Base-by-base conservation (phyloP, 257 asterid species). In the Ilex aquifolium region DNA sequence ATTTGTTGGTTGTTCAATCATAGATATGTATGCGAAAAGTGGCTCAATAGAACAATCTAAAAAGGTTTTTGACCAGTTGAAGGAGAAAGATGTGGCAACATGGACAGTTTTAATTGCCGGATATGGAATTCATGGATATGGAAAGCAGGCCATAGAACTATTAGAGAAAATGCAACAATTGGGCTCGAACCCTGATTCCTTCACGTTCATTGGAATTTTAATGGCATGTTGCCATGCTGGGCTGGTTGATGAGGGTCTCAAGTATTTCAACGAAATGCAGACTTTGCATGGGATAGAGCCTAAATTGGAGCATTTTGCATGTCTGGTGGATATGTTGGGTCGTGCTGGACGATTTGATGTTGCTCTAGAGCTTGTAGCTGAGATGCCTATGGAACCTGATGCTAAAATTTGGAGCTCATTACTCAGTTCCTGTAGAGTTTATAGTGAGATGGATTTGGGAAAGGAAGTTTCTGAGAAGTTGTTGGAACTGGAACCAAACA, bases 1-100 rank as follows among this genome's bases (percentile, higher is more conserved):
- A 40, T 64, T 71, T 42, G 71, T 75, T 54, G 39, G 3, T 63
- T 67, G 74, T 63, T 56, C 80, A n/a, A 59, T 71, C 57, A 71
- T 75, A 31, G 75, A 75, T 70, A 71, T 71, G 77, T 75, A 75
- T 63, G 68, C 80, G 11, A 75, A 75, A 67, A 44, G 70, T 60
- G 80, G 80, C 5, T 39, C 52, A n/a, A 44, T 75, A 55, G 68
- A 61, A 52, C 64, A 31, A 46, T 59, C 80, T 2, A 39, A 66
- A 62, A 66, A 17, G 57, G 64, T 71, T 52, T 75, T 75, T 32
- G 70, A 63, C 55, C 68, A 62, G 39, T 54, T 64, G 16, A 44
- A 32, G 10, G 29, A 44, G 65, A 75, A 75, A 54, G 68, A 75
- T 46, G n/a, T 58, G 5, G 66, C 71, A 56, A 40, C 73, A 30